Base-by-base conservation (phyloP, 2,329 filamentous ascomycete species). In the Exserohilum rostratum region DNA sequence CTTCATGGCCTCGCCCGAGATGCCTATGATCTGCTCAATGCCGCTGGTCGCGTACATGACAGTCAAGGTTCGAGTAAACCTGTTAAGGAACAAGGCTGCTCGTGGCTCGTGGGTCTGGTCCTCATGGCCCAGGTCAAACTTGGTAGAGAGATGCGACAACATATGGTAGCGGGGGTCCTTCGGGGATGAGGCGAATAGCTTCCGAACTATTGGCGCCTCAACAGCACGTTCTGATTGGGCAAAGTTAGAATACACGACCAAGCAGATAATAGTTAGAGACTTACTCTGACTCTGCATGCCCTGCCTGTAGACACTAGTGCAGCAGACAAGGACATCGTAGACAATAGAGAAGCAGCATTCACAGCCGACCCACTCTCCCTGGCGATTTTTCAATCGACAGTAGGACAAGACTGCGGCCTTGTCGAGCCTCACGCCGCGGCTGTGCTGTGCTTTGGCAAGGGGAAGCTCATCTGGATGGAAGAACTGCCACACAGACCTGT, bases 311-410 rank as follows among this genome's bases (percentile, higher is more conserved):
- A 95, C 84, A 68, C 89, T 92, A 11, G 88, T 93, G 69, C 90
- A 92, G 35, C 90, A 90, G 44, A 96, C 90, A 75, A 96, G 80
- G 18, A 95, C 90, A 81, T 96, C 89, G 73, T 96, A 90, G 38
- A 96, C 91, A 37, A 96, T 82, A 5, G 91, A 95, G 72, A 96
- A 96, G 74, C 91, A 92, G 75, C 90, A 95, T 76, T 96, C 91
- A 76, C 90, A 95, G 58, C 85, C 86, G 34, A 93, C 79, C 87
- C 89, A 96, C 49, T 83, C 79, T 13, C 89, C 90, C 66, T 88
- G 79, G 40, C 83, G 86, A 51, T 89, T 85, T 65, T 82, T 83
- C 58, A 96, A 85, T 31, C 86, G 85, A 57, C 87, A 90, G 78
- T 96, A 96, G 57, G 90, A 87, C 54, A 96, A 80, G 15, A 93